Base-by-base conservation (phyloP, 2,329 filamentous ascomycete genomes). In the Colletotrichum cuscutae region DNA sequence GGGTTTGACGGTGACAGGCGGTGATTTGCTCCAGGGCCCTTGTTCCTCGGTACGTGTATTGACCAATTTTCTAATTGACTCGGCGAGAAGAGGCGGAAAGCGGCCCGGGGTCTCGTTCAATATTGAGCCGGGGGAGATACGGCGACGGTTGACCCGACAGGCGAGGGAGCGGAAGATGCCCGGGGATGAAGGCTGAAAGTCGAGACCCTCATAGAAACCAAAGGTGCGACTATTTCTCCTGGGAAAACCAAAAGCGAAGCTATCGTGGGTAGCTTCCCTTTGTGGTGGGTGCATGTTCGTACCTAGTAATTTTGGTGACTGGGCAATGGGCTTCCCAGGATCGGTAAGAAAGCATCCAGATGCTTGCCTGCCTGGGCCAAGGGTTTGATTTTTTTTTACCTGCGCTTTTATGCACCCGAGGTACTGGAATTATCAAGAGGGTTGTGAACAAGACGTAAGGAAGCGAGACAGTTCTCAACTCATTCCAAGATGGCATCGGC, bases 11-110 rank as follows among this genome's bases (percentile, higher is more conserved):
- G 11, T 52, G 42, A 49, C 52, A 1, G 32, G 19, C 12, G 4
- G 9, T 58, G 52, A 52, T 53, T 69, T 49, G 11, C 60, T 24
- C 53, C 28, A 28, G 65, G 53, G 37, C 37, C 67, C 67, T 52
- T 52, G 61, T 35, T 53, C 12, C 28, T 30, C 60, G 7, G 8
- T 49, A 49, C 19, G 42, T 22, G 19, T 24, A 26, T 53, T 30
- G 46, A 3, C 9, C 4, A 11, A 13, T 6, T 32, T 53, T 24
- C 2, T 9, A 7, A n/a, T 32, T n/a, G 24, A 49, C 42, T 49
- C 19, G 42, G 19, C 42, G 42, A 22, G 42, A 7, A 60, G 35
- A 19, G 28, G 5, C 11, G 26, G 42, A 32, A 30, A 19, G 32
- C 37, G 37, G n/a, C 32, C 11, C 19, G n/a, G 3, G 19, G 26